Evolutionary conservation across 2,329 filamentous ascomycete species (phyloP), one percentile per base, ranked within the genome.

Genomic region (Fusarium abutilonis): DNA sequence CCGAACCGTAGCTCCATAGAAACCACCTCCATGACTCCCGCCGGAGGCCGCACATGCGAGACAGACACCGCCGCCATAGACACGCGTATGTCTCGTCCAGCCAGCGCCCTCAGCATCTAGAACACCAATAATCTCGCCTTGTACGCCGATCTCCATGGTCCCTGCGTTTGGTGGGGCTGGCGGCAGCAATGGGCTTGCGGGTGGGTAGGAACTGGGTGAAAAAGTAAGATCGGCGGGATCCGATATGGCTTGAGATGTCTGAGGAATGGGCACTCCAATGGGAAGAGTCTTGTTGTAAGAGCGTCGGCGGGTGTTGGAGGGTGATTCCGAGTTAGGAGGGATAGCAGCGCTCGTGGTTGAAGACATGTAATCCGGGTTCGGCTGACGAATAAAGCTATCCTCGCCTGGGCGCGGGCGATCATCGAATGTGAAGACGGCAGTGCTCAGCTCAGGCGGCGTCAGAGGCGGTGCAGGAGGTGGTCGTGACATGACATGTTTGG

Each of bases 21-120:
- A 84, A 8, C 81, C 79, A 15, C 76, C 80, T 10, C 75, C 76
- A 23, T 78, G 74, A n/a, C 75, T 72, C 29, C 74, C 75, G 7
- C 78, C 80, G 9, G 81, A 78, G 9, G 80, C 82, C 35, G 80
- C 74, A 63, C 84, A 87, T 1, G 83, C 83, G 35, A 85, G 76
- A 60, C 84, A 87, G 3, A 82, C 79, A 6, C 84, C 83, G 56
- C 84, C 84, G 26, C 83, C 83, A 61, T 86, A 86, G 23, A 86
- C 84, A 23, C 83, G 79, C 14, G 84, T 87, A 70, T 87, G 84
- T 34, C 83, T 79, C 65, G 78, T 82, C 84, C 83, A 87, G 38
- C 79, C 79, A 15, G 78, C 76, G 5, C 81, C 82, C 11, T 77
- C 74, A 53, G 76, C 76, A 66, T 84, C 79, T 52, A 80, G 72